Evolutionary conservation across 2,329 filamentous ascomycete species (phyloP).

Genomic region (Cladorrhinum sp.): DNA sequence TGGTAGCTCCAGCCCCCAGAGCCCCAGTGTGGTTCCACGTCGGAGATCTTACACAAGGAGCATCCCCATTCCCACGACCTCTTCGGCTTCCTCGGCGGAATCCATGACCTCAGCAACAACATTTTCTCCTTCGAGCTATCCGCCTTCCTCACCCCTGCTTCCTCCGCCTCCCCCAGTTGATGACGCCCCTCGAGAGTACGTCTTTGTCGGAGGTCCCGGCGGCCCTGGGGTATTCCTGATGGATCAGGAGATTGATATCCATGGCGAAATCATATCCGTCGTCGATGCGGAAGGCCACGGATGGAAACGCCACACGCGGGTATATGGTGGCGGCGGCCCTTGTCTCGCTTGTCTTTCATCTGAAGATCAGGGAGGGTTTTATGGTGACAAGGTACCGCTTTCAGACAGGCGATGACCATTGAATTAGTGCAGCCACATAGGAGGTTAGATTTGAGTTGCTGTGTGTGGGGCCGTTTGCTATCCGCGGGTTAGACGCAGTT

Average conservation of each 20-base stretch:
- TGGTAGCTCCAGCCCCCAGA: constrained; percentile 20
- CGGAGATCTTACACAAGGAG: constrained; percentile 26
- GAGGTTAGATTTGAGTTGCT: constrained; percentile 6
- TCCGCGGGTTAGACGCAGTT: background rate
- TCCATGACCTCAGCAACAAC: constrained; percentile 23
- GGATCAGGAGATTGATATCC: constrained; percentile 40
- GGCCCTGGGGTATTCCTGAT: constrained; percentile 20
- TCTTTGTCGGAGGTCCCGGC: constrained; percentile 29
- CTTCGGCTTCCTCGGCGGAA: constrained; percentile 14
- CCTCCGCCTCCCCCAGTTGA: constrained; percentile 45
- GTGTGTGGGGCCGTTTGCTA: background rate
- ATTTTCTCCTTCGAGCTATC: constrained; percentile 49
- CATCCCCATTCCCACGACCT: constrained; percentile 20
- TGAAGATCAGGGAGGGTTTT: constrained; percentile 47
- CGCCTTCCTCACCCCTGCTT: constrained; percentile 45
- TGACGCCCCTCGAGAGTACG: constrained; percentile 29
- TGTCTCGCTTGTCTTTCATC: constrained; percentile 55
- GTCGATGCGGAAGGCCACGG: constrained; percentile 46
- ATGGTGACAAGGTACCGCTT: constrained; percentile 52
- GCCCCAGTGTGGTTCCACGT: constrained; percentile 11
- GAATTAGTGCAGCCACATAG: background rate
- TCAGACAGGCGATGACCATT: constrained; percentile 44
- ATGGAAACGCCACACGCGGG: constrained; percentile 58
- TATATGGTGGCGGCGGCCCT: constrained; percentile 57
- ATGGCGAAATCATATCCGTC: constrained; percentile 51